A percentile compares a stretch with the other conserved stretches of the same genome.
Conservation (phyloP, 108 stramenopile genomes). For the Skeletonema tropicum region DNA sequence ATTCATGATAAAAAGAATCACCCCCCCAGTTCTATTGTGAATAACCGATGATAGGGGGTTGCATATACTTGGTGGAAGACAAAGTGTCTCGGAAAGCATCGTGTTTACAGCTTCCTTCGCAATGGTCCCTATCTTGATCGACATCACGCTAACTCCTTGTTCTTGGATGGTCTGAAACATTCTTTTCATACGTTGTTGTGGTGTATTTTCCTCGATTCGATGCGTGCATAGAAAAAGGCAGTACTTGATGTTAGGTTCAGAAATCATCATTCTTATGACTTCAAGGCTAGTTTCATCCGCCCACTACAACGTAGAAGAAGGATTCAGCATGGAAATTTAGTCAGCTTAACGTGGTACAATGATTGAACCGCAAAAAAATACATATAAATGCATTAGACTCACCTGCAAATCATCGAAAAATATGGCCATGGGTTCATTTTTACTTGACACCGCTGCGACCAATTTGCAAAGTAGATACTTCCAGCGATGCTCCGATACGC, state of each 20-base stretch:
- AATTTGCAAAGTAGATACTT: slow-evolving; percentile 22
- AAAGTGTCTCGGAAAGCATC: slow-evolving; percentile 12
- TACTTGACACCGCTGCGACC: slow-evolving; percentile 3
- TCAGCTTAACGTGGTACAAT: neutral
- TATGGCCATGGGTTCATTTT: slow-evolving; percentile 4
- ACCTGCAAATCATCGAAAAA: slow-evolving; percentile 17
- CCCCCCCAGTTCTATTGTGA: slow-evolving; percentile 14
- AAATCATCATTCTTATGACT: slow-evolving; percentile 16
- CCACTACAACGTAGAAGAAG: slow-evolving; percentile 20
- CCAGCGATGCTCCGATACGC: slow-evolving; percentile 5
- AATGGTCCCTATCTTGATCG: slow-evolving; percentile 21
- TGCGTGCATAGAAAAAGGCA: slow-evolving; percentile 16
- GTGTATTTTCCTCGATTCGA: slow-evolving; percentile 13
- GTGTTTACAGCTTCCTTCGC: slow-evolving; percentile 17
- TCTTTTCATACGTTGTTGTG: neutral
- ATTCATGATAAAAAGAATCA: slow-evolving; percentile 5
- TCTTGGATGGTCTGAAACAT: slow-evolving; percentile 3
- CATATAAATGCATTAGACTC: neutral
- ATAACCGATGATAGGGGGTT: slow-evolving; percentile 8
- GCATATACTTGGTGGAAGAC: slow-evolving; percentile 17
- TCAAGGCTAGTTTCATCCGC: slow-evolving; percentile 19
- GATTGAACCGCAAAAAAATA: neutral
- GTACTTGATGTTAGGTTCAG: slow-evolving; percentile 17
- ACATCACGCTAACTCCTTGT: slow-evolving; percentile 8
- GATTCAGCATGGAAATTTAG: neutral